phyloP scores from a whole-genome alignment of 75 land plant species.

The Chamaecyparis obtusa region DNA sequence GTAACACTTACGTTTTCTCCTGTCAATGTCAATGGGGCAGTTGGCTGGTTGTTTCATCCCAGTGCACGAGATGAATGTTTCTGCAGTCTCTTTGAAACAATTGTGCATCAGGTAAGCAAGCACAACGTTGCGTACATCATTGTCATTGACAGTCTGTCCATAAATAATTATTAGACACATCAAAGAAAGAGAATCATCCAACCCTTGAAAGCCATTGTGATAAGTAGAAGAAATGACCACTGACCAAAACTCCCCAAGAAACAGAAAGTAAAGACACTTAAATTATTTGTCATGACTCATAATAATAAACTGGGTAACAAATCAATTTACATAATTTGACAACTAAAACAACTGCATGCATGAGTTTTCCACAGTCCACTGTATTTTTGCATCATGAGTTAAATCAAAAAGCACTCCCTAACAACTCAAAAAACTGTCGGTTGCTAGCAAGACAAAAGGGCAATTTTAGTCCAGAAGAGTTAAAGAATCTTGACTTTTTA shows the following conservation, averaged over 20 bases:
- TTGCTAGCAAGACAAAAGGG: neutral
- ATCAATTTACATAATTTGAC: neutral
- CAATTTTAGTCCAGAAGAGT: neutral
- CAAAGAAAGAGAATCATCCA: constrained; percentile 3
- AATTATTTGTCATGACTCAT: neutral
- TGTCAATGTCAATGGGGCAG: constrained; percentile 81
- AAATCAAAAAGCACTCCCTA: no score
- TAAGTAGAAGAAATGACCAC: neutral
- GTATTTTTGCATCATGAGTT: no score
- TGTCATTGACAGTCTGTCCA: constrained; percentile 78
- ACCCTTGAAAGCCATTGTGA: neutral
- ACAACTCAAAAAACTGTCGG: neutral
- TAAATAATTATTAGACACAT: neutral
- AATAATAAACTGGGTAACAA: neutral
- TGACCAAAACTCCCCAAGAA: neutral
- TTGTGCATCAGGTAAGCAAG: constrained; percentile 92
- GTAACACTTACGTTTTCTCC: constrained; percentile 67
- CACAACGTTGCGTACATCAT: constrained; percentile 78
- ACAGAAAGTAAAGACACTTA: neutral
- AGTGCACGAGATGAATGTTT: constrained; percentile 71
- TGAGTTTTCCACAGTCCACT: no score
- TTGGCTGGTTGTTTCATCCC: constrained; percentile 73
- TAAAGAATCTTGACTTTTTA: neutral
- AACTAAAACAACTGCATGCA: neutral
- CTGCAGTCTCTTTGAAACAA: constrained; percentile 93